Evolutionary conservation across 164 flowering plant genomes (phyloP).

Genomic region (Stephania cephalantha): DNA sequence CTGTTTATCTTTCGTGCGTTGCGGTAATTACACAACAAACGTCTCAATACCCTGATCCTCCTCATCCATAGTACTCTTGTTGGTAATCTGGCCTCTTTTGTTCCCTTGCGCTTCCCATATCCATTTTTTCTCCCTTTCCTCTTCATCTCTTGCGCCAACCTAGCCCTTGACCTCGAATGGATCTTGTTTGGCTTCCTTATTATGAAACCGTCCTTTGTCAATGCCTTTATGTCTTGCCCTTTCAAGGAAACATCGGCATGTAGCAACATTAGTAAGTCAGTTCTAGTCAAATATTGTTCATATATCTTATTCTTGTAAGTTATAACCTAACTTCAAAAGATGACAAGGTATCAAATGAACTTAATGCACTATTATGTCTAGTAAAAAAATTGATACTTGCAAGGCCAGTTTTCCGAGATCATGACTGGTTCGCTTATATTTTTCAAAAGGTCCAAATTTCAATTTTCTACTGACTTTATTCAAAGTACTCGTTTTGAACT

Average conservation of each 20-base stretch:
- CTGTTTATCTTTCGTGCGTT: constrained; percentile 46
- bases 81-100: constrained; percentile 39
- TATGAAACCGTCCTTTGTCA: constrained; percentile 32
- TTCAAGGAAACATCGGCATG: not conserved
- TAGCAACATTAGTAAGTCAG: not conserved
- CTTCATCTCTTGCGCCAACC: constrained; percentile 36
- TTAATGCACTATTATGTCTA: too few species aligned
- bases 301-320: not conserved
- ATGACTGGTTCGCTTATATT: too few species aligned
- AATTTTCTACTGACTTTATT: too few species aligned
- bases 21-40: constrained; percentile 40
- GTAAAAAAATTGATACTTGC: too few species aligned
- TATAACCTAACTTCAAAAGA: not conserved
- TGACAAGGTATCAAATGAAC: too few species aligned
- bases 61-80: constrained; percentile 41
- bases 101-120: constrained; percentile 41
- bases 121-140: constrained; percentile 36
- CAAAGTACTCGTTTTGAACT: too few species aligned
- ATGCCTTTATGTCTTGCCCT: constrained; percentile 34
- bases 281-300: not conserved
- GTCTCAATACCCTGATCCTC: constrained; percentile 38
- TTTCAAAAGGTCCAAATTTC: too few species aligned
- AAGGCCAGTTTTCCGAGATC: too few species aligned
- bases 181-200: constrained; percentile 35
- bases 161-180: constrained; percentile 35